Evolutionary conservation across 495 filamentous ascomycete species (phyloP).

Genomic region (Trichoderma erinaceum): DNA sequence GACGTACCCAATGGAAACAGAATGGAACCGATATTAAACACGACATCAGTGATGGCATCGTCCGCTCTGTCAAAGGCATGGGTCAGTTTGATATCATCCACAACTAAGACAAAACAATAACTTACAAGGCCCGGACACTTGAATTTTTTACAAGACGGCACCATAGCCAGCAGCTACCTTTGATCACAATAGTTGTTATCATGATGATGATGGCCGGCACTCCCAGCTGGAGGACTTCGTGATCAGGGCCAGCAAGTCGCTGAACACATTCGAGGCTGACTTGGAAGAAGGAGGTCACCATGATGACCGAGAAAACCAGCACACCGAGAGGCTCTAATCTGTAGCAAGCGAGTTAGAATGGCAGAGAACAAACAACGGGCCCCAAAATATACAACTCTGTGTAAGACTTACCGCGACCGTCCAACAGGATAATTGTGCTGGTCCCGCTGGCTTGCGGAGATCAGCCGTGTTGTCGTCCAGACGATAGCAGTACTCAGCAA

Average conservation of each 20-base stretch:
- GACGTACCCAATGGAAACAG: constrained; percentile 66
- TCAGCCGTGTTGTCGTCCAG: constrained; percentile 73
- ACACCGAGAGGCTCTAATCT: constrained; percentile 74
- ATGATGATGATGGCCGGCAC: constrained; percentile 75
- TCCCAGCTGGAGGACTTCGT: constrained; percentile 63
- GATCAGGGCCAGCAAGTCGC: constrained; percentile 58
- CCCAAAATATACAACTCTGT: not conserved
- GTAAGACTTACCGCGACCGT: constrained; percentile 38
- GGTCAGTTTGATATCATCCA: constrained; percentile 33
- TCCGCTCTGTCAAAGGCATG: constrained; percentile 37
- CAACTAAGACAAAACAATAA: constrained; percentile 22
- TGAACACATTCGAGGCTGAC: constrained; percentile 68
- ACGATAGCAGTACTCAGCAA: constrained; percentile 83
- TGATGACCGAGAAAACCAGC: constrained; percentile 73
- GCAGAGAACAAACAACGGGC: not conserved
- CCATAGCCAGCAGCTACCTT: constrained; percentile 81
- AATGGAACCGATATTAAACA: constrained; percentile 91
- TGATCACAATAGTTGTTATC: constrained; percentile 74
- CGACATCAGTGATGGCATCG: constrained; percentile 49
- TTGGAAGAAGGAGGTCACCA: constrained; percentile 84
- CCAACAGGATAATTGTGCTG: constrained; percentile 80
- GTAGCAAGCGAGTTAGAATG: not conserved
- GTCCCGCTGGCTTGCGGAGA: constrained; percentile 55
- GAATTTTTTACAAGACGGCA: constrained; percentile 85
- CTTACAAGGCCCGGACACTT: constrained; percentile 73